Evolutionary conservation across 176 grass and related monocot species (phyloP).

Genomic region (Cenchrus americanus): DNA sequence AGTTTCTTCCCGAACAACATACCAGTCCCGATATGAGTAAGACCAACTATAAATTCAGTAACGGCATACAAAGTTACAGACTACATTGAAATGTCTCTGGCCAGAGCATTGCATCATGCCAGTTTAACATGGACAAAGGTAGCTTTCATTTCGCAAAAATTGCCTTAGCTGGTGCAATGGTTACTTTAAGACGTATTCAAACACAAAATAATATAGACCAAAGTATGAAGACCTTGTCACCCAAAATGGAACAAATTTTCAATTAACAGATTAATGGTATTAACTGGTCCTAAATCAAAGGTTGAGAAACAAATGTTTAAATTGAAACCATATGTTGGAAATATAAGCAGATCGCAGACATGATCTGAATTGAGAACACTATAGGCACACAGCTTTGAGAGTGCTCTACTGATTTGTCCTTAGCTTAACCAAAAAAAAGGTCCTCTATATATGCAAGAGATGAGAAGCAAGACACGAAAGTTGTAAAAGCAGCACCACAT

Average conservation of each 20-base stretch:
- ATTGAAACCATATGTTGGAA: not conserved
- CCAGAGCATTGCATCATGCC: not conserved
- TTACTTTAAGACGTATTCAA: constrained; percentile 1
- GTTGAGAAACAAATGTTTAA: not conserved
- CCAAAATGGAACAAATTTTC: not conserved
- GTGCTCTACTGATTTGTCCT: not conserved
- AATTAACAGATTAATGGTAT: not conserved
- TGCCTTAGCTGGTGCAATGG: not conserved
- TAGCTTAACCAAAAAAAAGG: not conserved
- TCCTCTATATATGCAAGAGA: not conserved
- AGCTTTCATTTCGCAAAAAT: constrained; percentile 12
- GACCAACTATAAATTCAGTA: constrained; percentile 18
- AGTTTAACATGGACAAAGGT: not conserved
- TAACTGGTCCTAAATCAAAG: constrained; percentile 6
- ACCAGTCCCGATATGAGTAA: not conserved
- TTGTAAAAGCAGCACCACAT: too few species aligned
- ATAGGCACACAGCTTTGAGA: not conserved
- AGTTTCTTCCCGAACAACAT: not conserved
- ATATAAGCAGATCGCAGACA: constrained; percentile 6
- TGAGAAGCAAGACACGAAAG: not conserved
- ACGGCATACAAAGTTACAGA: not conserved
- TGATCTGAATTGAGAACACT: not conserved
- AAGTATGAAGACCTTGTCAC: not conserved
- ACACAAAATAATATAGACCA: constrained; percentile 3
- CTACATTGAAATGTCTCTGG: not conserved